Evolutionary conservation across 163 green algal species (phyloP), one percentile per base, ranked within the genome.

Genomic region (Chlamydomonas reinhardtii): DNA sequence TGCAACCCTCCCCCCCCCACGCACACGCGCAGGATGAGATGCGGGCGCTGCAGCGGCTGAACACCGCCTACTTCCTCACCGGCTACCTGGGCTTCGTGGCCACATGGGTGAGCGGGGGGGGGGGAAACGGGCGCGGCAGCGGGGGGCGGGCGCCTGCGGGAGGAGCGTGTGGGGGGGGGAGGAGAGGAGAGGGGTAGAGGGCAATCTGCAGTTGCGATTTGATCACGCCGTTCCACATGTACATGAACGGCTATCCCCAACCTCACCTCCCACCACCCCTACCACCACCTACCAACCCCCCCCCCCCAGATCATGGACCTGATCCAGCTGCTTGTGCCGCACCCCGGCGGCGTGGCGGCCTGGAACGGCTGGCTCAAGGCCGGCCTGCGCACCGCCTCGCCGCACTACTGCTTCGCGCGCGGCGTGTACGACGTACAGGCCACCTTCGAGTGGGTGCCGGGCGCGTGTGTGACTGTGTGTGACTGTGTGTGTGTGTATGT

Each of bases 11-110:
- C 70, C 3, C 39, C n/a, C 22, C 74, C 59, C 17, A 19, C 22
- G 19, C 56, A 37, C 48, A 8, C 37, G 32, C 79, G 32, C 92
- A 95, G 92, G 94, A 96, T 48, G 94, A 96, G 83, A 95, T 96
- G 92, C 78, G 86, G 27, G 94, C 93, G 9, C 76, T 95, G 59
- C 91, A 95, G 87, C 90, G 92, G 24, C 83, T 95, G 32, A 97
- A 96, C 91, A 95, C 90, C 19, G 35, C 88, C 59, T 95, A 88
- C 91, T 96, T 97, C 85, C 80, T 95, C 54, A 81, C 86, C 0
- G 94, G 94, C 29, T 96, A 95, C 90, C 88, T 97, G 52, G 94
- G 94, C 16, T 96, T 96, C 89, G 87, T 96, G 32, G 86, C 89
- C 48, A 95, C 92, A 19, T 95, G 91, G 91, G 56, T 90, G 12